phyloP scores from a whole-genome alignment of 2,329 filamentous ascomycete genomes.

The Clathrospora elynae region DNA sequence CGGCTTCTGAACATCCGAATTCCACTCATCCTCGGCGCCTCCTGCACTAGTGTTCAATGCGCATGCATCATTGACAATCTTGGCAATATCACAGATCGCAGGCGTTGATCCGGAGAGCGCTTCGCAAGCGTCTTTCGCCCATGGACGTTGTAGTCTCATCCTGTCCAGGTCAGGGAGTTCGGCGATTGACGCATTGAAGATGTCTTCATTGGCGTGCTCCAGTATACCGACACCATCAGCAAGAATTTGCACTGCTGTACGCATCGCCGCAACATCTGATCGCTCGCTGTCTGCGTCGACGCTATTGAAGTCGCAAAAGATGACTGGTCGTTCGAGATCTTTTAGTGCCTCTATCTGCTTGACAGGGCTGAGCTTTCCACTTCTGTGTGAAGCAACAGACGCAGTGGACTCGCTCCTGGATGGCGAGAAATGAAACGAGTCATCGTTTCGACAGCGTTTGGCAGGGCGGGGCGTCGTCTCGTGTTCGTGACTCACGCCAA shows the following conservation, averaged over 20 bases:
- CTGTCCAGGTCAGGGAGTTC: slow-evolving; percentile 10
- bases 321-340: no score
- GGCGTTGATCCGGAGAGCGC: slow-evolving; percentile 22
- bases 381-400: no score
- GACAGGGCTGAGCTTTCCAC: no score
- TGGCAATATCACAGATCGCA: slow-evolving; percentile 12
- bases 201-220: slow-evolving; percentile 17
- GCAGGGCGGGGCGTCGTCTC: no score
- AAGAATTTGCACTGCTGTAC: slow-evolving; percentile 18
- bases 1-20: slow-evolving; percentile 26
- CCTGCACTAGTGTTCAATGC: slow-evolving; percentile 23
- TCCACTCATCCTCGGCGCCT: slow-evolving; percentile 29
- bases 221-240: slow-evolving; percentile 25
- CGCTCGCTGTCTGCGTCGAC: slow-evolving; percentile 3
- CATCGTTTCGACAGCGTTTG: no score
- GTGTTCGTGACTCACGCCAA: no score
- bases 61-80: slow-evolving; percentile 22
- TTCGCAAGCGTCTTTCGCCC: slow-evolving; percentile 18
- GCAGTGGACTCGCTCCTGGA: no score
- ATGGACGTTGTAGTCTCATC: slow-evolving; percentile 21
- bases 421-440: no score
- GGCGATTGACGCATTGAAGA: slow-evolving; percentile 8
- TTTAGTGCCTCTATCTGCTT: no score
- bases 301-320: no score
- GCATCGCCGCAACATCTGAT: slow-evolving; percentile 22